Evolutionary conservation across 2,329 filamentous ascomycete genomes (phyloP).

Genomic region (Colletotrichum sp.): DNA sequence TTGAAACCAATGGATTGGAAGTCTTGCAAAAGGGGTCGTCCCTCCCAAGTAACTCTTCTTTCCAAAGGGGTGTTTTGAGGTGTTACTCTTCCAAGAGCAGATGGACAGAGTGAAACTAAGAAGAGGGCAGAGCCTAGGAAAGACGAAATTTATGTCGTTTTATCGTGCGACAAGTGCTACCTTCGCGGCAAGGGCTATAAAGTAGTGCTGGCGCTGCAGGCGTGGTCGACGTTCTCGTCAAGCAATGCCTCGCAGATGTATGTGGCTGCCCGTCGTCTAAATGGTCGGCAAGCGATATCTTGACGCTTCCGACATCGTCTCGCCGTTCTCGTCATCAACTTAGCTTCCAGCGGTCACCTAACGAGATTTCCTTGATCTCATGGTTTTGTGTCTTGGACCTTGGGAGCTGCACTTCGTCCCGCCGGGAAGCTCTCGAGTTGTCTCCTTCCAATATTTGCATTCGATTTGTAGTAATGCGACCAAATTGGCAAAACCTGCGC

Average conservation of each 20-base stretch:
- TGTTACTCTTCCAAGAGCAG: not conserved
- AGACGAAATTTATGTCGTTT: not conserved
- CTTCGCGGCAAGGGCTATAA: not conserved
- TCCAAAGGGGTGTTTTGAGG: not conserved
- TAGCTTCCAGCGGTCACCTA: not conserved
- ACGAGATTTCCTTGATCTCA: not conserved
- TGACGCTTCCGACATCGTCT: not conserved
- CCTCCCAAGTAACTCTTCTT: not conserved
- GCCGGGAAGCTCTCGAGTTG: not conserved
- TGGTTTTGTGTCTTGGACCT: not conserved
- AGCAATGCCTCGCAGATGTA: not conserved
- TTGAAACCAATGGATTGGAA: slow-evolving; percentile 42
- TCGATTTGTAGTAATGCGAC: not conserved
- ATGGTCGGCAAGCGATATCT: not conserved
- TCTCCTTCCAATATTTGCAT: not conserved
- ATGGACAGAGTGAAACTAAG: not conserved
- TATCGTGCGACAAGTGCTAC: not conserved
- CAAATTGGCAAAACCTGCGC: not conserved
- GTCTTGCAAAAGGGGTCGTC: not conserved
- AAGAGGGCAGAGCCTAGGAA: not conserved
- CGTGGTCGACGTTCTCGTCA: not conserved
- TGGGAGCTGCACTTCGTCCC: not conserved
- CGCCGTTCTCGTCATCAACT: not conserved
- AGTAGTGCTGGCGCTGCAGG: not conserved
- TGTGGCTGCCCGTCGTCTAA: not conserved